Conservation (phyloP, 805 yeast genomes). For the Spathaspora girioi region DNA sequence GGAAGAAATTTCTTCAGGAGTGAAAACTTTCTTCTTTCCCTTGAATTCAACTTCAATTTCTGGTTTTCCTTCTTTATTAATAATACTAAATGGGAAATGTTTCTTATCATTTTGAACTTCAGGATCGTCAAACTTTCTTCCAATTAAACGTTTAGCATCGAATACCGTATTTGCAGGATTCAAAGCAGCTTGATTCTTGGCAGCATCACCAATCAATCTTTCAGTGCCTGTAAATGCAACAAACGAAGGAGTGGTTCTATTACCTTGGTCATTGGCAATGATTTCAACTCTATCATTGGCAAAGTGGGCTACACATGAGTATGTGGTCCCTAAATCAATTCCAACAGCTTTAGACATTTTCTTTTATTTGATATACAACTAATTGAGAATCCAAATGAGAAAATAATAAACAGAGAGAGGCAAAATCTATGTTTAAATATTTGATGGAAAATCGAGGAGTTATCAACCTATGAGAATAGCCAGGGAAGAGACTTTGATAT, state of each 20-base stretch:
- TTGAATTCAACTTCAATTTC: slow-evolving; percentile 81
- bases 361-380: background rate
- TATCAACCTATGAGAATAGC: too few relatives aligned
- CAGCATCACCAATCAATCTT: slow-evolving; percentile 96
- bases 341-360: slow-evolving; percentile 48
- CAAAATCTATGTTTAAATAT: background rate
- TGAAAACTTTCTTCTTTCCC: slow-evolving; percentile 81
- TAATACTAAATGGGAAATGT: slow-evolving; percentile 84
- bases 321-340: slow-evolving; percentile 96
- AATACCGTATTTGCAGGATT: slow-evolving; percentile 92
- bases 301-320: slow-evolving; percentile 85
- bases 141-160: slow-evolving; percentile 94
- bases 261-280: slow-evolving; percentile 96
- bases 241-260: slow-evolving; percentile 95
- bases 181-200: slow-evolving; percentile 97
- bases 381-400: background rate
- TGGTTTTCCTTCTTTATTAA: slow-evolving; percentile 82
- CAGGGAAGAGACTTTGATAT: background rate
- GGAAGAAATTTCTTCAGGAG: slow-evolving; percentile 93
- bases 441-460: background rate
- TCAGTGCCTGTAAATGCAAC: slow-evolving; percentile 96
- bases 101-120: slow-evolving; percentile 77
- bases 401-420: background rate
- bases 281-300: slow-evolving; percentile 85
- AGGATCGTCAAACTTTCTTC: slow-evolving; percentile 71